phyloP scores from a whole-genome alignment of 495 filamentous ascomycete genomes.

The Penicillium bialowiezense region DNA sequence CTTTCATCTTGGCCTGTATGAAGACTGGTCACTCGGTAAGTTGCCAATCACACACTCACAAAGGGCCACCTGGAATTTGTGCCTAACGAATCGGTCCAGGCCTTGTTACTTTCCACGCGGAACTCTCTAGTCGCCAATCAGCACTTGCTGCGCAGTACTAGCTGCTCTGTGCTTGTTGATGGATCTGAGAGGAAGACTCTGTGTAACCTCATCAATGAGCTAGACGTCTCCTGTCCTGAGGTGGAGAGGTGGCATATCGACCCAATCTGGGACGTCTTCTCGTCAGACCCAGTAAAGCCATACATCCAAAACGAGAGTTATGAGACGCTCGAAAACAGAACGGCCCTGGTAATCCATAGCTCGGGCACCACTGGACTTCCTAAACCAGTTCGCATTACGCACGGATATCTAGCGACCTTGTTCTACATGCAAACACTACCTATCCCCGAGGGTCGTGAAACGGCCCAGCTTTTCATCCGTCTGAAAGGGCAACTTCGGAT shows the following conservation, averaged over 20 bases:
- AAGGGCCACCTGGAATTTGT: too few species aligned
- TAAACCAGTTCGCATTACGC: slow-evolving; percentile 45
- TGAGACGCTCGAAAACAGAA: slow-evolving; percentile 34
- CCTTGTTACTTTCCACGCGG: slow-evolving; percentile 32
- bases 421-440: slow-evolving; percentile 33
- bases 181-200: slow-evolving; percentile 11
- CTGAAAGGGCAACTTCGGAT: not conserved
- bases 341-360: slow-evolving; percentile 52
- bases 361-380: slow-evolving; percentile 54
- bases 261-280: slow-evolving; percentile 20
- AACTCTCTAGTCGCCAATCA: slow-evolving; percentile 36
- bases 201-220: slow-evolving; percentile 1
- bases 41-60: not conserved
- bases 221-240: slow-evolving; percentile 8
- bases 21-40: slow-evolving; percentile 18
- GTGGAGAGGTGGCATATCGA: slow-evolving; percentile 13
- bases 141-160: slow-evolving; percentile 26
- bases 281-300: not conserved
- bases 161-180: slow-evolving; percentile 32
- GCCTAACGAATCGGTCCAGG: slow-evolving; percentile 8
- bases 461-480: not conserved
- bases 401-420: slow-evolving; percentile 42
- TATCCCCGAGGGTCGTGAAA: slow-evolving; percentile 12
- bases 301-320: slow-evolving; percentile 12
- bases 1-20: slow-evolving; percentile 25